These are phyloP conservation scores for Triticum turgidum DNA, from an alignment of 176 grass and related monocot genomes.

Conservation along the genomic window DNA sequence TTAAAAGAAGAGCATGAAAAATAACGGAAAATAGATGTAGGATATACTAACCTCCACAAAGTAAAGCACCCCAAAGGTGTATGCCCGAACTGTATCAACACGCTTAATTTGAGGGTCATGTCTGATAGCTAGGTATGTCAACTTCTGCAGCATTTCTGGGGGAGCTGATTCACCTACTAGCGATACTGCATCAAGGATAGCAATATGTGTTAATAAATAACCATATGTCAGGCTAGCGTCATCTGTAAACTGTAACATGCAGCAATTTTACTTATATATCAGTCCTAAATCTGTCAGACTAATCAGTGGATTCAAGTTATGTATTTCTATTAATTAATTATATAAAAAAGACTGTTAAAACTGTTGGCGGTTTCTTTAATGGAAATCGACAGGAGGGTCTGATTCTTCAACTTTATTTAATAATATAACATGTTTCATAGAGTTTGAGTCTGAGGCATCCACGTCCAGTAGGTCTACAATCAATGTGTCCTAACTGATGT, in stretches of 20 bases:
- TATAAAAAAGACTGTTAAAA: background rate
- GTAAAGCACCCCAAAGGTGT: slow-evolving; percentile 92
- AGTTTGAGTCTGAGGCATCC: background rate
- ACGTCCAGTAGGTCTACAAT: background rate
- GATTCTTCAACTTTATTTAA: background rate
- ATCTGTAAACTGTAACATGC: background rate
- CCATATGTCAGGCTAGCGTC: background rate
- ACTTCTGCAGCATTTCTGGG: slow-evolving; percentile 90
- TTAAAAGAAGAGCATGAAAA: background rate
- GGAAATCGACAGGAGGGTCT: background rate
- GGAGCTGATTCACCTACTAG: slow-evolving; percentile 80
- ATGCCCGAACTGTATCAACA: slow-evolving; percentile 83
- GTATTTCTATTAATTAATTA: background rate
- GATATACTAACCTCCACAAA: slow-evolving; percentile 74
- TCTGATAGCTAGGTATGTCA: slow-evolving; percentile 81
- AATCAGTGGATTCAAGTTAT: background rate
- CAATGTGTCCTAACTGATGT: background rate
- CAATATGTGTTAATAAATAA: background rate
- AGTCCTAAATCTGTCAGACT: background rate
- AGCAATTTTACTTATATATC: slow-evolving; percentile 2
- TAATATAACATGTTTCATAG: background rate
- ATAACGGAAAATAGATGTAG: background rate
- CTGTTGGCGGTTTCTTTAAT: background rate
- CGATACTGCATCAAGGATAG: slow-evolving; percentile 50
- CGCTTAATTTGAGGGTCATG: slow-evolving; percentile 75